Evolutionary conservation across 257 asterid genomes (phyloP).

Genomic region (Paulownia fortunei): DNA sequence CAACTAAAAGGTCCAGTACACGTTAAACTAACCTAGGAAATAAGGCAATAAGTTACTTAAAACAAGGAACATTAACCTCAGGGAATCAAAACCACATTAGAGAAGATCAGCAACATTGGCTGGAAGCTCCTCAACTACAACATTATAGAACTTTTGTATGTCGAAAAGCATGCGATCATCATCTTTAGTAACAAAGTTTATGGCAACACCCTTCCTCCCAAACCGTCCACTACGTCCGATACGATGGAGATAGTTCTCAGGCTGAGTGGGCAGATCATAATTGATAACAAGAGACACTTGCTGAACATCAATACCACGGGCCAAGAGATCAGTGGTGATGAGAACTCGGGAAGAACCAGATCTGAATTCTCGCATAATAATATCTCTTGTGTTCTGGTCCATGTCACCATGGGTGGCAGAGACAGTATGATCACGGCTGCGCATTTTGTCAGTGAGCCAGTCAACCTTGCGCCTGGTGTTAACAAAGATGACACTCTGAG

Average conservation of each 20-base stretch:
- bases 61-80: constrained; percentile 16
- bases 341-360: constrained; percentile 68
- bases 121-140: constrained; percentile 61
- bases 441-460: constrained; percentile 67
- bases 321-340: constrained; percentile 66
- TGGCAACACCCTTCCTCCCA: constrained; percentile 75
- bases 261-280: constrained; percentile 67
- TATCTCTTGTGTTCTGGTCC: constrained; percentile 69
- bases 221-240: constrained; percentile 68
- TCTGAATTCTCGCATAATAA: constrained; percentile 67
- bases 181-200: constrained; percentile 60
- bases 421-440: constrained; percentile 59
- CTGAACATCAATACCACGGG: constrained; percentile 74
- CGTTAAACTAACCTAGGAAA: constrained; percentile 44
- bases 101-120: constrained; percentile 66
- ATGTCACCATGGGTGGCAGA: constrained; percentile 67
- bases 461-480: constrained; percentile 72
- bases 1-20: constrained; percentile 28
- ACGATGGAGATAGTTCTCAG: constrained; percentile 70
- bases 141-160: constrained; percentile 58
- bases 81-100: constrained; percentile 32
- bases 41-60: constrained; percentile 35
- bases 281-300: constrained; percentile 66
- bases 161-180: constrained; percentile 67
- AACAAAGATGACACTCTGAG: constrained; percentile 68